These are phyloP conservation scores for Aphanomyces invadans DNA, from an alignment of 352 stramenopile species.

Conservation along the genomic window DNA sequence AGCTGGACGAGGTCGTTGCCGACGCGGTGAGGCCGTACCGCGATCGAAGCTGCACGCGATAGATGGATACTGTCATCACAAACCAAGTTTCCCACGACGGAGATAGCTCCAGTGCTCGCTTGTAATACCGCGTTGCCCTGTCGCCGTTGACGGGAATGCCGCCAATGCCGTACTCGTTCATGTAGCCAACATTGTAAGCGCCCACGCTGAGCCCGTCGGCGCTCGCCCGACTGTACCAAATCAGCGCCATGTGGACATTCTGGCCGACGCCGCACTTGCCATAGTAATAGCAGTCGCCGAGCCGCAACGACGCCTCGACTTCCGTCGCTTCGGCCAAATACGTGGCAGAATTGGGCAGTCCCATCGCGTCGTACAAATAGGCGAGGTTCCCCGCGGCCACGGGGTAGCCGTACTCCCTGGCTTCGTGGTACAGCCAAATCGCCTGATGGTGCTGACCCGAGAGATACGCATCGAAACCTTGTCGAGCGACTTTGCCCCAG, in stretches of 20 bases:
- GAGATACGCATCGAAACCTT: conserved; percentile 59
- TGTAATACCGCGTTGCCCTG: conserved; percentile 56
- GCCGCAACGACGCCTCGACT: conserved; percentile 50
- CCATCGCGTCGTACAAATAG: conserved; percentile 50
- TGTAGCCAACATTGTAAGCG: conserved; percentile 67
- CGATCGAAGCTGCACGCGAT: conserved; percentile 27
- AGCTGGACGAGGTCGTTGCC: neutral
- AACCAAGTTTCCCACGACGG: conserved; percentile 30
- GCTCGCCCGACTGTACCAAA: conserved; percentile 67
- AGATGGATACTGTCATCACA: conserved; percentile 35
- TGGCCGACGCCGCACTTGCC: conserved; percentile 37
- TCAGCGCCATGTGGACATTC: conserved; percentile 35
- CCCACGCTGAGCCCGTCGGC: conserved; percentile 44
- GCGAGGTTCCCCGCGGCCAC: conserved; percentile 66
- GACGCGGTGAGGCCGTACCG: neutral
- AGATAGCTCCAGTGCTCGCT: conserved; percentile 44
- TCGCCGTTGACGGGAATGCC: conserved; percentile 38
- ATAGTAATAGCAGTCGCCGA: conserved; percentile 76
- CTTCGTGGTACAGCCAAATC: conserved; percentile 55
- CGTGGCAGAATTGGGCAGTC: conserved; percentile 33
- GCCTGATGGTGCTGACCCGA: conserved; percentile 37
- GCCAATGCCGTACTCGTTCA: conserved; percentile 59
- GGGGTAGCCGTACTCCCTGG: conserved; percentile 45
- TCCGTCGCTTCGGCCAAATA: conserved; percentile 41
- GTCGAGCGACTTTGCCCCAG: conserved; percentile 48